phyloP scores from a whole-genome alignment of 1,139 yeast genomes.

The Zygosaccharomyces sapae region DNA sequence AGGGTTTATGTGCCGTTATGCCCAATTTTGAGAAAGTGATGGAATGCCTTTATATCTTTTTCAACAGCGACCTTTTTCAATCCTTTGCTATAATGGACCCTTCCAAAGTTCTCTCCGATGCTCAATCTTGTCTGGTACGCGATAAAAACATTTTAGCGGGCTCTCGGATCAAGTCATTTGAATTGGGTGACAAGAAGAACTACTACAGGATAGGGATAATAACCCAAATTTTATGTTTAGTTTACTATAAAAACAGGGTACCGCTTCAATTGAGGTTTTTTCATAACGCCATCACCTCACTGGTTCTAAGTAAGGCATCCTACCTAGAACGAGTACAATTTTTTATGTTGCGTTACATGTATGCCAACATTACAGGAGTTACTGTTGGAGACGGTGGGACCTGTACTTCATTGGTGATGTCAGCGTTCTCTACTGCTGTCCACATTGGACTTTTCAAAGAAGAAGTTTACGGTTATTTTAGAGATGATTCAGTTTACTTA shows the following conservation, averaged over 20 bases:
- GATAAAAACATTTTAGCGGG: not conserved
- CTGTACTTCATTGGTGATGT: conserved; percentile 1
- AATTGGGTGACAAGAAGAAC: conserved; percentile 11
- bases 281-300: conserved; percentile 14
- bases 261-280: conserved; percentile 13
- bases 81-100: conserved; percentile 6
- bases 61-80: not conserved
- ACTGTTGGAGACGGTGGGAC: conserved; percentile 10
- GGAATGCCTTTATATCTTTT: not conserved
- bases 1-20: not conserved
- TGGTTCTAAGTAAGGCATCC: conserved; percentile 13
- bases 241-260: conserved; percentile 3
- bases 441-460: conserved; percentile 15
- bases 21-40: not conserved
- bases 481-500: conserved; percentile 8
- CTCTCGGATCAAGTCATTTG: conserved; percentile 4
- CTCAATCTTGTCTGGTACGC: not conserved
- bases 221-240: conserved; percentile 12
- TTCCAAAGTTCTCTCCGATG: conserved; percentile 2
- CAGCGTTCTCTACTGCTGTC: conserved; percentile 11
- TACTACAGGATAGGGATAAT: conserved; percentile 14
- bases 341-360: conserved; percentile 14
- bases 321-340: conserved; percentile 18
- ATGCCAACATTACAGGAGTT: conserved; percentile 10
- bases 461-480: conserved; percentile 9